Evolutionary conservation across 345 rosid genomes (phyloP).

Genomic region (Nasturtium officinale): DNA sequence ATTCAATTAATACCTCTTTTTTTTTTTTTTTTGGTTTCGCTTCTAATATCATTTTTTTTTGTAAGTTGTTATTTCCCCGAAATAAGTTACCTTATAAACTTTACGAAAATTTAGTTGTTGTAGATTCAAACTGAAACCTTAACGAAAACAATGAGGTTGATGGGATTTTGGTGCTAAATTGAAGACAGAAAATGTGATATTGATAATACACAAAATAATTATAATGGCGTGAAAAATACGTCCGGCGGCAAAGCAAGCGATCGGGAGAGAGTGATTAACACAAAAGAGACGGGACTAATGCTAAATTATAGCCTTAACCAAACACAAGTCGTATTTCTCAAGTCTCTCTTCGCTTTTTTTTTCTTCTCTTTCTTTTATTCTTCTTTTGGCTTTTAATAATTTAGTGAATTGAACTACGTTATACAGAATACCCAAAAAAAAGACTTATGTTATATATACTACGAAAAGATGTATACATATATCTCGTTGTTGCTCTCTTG

Average conservation of each 20-base stretch:
- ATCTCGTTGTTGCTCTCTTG: constrained; percentile 1
- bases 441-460: constrained; percentile 15
- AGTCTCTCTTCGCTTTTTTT: constrained; percentile 21
- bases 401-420: neutral
- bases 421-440: too few species aligned
- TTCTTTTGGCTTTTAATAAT: neutral
- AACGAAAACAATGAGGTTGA: neutral
- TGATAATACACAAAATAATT: neutral
- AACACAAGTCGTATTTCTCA: constrained; percentile 40
- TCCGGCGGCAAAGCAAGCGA: constrained; percentile 37
- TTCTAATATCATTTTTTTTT: neutral
- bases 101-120: neutral
- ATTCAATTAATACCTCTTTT: neutral
- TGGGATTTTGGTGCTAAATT: neutral
- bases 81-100: neutral
- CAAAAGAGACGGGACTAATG: constrained; percentile 47
- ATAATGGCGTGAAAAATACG: constrained; percentile 46
- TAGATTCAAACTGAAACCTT: constrained; percentile 2
- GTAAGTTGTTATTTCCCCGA: neutral
- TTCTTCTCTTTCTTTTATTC: neutral
- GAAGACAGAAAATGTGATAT: neutral
- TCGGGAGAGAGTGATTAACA: constrained; percentile 43
- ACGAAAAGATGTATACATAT: neutral
- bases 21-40: constrained; percentile 22
- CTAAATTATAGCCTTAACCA: constrained; percentile 46